A percentile compares a stretch with the other conserved stretches of the same genome.
phyloP scores from a whole-genome alignment of 371 early-diverging fungal species.

The Rhizopus arrhizus region DNA sequence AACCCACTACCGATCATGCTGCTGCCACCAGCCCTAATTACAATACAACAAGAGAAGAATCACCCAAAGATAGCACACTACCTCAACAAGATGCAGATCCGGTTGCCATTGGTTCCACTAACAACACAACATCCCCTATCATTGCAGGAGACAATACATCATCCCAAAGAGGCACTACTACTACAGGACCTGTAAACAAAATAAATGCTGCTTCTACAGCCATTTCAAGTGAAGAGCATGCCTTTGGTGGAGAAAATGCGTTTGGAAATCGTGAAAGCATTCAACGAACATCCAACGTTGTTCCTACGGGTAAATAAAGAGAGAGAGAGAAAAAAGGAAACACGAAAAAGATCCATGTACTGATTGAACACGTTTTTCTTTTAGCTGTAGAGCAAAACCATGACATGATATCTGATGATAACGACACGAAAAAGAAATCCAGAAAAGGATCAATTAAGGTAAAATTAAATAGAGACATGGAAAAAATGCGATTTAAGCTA shows the following conservation, averaged over 20 bases:
- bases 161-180: neutral
- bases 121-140: too few relatives aligned
- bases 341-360: neutral
- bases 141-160: too few relatives aligned
- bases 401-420: neutral
- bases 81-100: too few relatives aligned
- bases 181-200: neutral
- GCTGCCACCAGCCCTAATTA: too few relatives aligned
- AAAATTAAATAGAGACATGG: neutral
- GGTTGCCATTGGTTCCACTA: too few relatives aligned
- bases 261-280: neutral
- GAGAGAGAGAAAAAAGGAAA: too few relatives aligned
- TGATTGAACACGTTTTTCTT: neutral
- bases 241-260: neutral
- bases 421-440: neutral
- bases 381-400: neutral
- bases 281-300: neutral
- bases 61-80: too few relatives aligned
- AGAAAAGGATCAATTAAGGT: conserved; percentile 4
- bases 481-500: neutral
- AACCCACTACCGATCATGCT: too few relatives aligned
- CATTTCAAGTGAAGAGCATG: neutral
- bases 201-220: neutral
- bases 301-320: neutral
- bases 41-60: too few relatives aligned